These are phyloP conservation scores for Fusarium haematococcum DNA, from an alignment of 2,329 filamentous ascomycete species.

Conservation along the genomic window DNA sequence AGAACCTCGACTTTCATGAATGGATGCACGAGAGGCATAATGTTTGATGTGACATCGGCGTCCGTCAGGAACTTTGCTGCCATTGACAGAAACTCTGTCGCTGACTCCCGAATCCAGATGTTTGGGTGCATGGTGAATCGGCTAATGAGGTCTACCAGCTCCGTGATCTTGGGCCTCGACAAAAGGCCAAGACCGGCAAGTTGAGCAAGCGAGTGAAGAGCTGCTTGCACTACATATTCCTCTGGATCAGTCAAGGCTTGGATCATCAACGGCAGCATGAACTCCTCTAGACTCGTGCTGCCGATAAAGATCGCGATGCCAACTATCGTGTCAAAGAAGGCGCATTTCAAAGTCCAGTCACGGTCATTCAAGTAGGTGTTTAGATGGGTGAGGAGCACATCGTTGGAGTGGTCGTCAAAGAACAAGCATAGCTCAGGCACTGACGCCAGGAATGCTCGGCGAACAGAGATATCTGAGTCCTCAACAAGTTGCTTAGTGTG, in stretches of 20 bases:
- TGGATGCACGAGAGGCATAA: slow-evolving; percentile 82
- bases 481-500: slow-evolving; percentile 93
- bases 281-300: slow-evolving; percentile 89
- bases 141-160: slow-evolving; percentile 84
- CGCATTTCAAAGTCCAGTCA: slow-evolving; percentile 96
- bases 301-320: slow-evolving; percentile 93
- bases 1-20: slow-evolving; percentile 82
- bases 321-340: slow-evolving; percentile 95
- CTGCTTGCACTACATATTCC: slow-evolving; percentile 92
- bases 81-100: slow-evolving; percentile 84
- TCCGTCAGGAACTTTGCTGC: slow-evolving; percentile 80
- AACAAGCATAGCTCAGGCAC: slow-evolving; percentile 94
- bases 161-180: slow-evolving; percentile 86
- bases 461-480: slow-evolving; percentile 85
- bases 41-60: slow-evolving; percentile 86
- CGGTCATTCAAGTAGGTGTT: slow-evolving; percentile 97
- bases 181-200: slow-evolving; percentile 91
- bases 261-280: slow-evolving; percentile 94
- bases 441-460: slow-evolving; percentile 89
- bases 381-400: slow-evolving; percentile 94
- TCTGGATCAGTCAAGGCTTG: slow-evolving; percentile 94
- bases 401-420: slow-evolving; percentile 91
- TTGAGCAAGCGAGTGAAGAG: slow-evolving; percentile 86
- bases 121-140: slow-evolving; percentile 95
- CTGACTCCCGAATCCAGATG: slow-evolving; percentile 92